phyloP scores from a whole-genome alignment of 2,329 filamentous ascomycete genomes.

The Myriosclerotinia duriaeana region DNA sequence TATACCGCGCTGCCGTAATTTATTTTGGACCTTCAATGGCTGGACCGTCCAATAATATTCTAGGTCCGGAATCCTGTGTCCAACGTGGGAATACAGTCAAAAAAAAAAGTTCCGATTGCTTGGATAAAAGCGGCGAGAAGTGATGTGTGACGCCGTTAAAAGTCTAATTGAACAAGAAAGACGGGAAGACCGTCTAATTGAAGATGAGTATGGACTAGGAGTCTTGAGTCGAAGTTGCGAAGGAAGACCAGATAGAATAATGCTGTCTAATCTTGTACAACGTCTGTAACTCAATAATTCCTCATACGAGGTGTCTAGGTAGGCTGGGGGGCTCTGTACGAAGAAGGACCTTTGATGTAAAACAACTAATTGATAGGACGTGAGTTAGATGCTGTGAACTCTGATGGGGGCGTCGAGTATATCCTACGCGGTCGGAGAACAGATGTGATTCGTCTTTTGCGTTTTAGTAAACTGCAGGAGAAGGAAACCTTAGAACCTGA shows the following conservation, averaged over 20 bases:
- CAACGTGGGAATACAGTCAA: slow-evolving; percentile 11
- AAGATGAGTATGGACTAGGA: background rate
- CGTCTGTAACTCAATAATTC: background rate
- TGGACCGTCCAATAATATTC: slow-evolving; percentile 4
- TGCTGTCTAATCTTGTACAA: background rate
- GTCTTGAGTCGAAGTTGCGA: background rate
- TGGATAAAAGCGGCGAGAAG: slow-evolving; percentile 17
- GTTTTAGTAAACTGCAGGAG: slow-evolving; percentile 30
- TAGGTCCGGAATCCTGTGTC: background rate
- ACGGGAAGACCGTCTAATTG: slow-evolving; percentile 12
- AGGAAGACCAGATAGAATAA: background rate
- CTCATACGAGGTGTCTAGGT: background rate
- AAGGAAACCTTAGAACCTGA: slow-evolving; percentile 22
- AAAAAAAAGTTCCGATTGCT: slow-evolving; percentile 3
- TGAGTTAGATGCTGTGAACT: background rate
- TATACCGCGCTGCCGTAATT: slow-evolving; percentile 9
- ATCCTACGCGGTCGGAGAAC: background rate
- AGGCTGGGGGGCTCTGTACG: background rate
- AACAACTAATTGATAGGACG: slow-evolving; percentile 1
- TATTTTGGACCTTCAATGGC: slow-evolving; percentile 9
- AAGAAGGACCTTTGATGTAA: background rate
- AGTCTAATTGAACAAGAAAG: slow-evolving; percentile 2
- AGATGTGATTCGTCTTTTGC: slow-evolving; percentile 36
- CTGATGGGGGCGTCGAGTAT: slow-evolving; percentile 3
- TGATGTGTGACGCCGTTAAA: slow-evolving; percentile 11